Base-by-base conservation (phyloP, 176 grass and related monocot genomes). In the Cenchrus purpureus region DNA sequence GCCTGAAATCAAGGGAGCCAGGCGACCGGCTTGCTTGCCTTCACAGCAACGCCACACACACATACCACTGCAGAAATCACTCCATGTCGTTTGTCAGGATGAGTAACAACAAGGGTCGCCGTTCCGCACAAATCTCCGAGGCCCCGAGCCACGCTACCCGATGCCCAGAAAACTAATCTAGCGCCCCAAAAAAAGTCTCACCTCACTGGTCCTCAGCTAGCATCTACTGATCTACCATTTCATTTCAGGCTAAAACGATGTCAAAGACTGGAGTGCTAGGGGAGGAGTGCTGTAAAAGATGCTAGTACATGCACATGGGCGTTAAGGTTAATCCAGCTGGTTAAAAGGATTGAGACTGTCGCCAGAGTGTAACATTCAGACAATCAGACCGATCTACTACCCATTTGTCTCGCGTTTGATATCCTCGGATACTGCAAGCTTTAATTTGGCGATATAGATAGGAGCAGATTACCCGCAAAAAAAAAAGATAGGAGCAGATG, bases 71-170 rank as follows among this genome's bases (percentile, higher is more conserved):
- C 48, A 43, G 76, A 79, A 89, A 89, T 60, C 71, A 74, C 67
- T 85, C 43, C 20, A 44, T 53, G 46, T 63, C 13, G n/a, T 56
- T 70, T 55, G 73, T 14, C 78, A 25, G 55, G 82, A 76, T 10
- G 55, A 71, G 71, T 82, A 70, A 72, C 84, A 82, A 82, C 88
- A 89, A 82, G 37, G 34, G 78, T 82, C 57, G 72, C 83, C 88
- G 83, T 77, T 64, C 83, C 73, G 83, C 57, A 11, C 25, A 65
- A 86, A 57, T 67, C 72, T 86, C 88, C 56, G 54, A 50, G 69
- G 12, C 51, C 13, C 4, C 42, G 15, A 53, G 45, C 48, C 37
- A 58, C 88, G 17, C 34, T 77, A 53, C 32, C 78, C 83, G 12
- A 86, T n/a, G 64, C 17, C 29, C 71, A 70, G 1, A 40, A 8